phyloP scores from a whole-genome alignment of 192 early-diverging fungal genomes.

The Bifiguratus adelaidae region DNA sequence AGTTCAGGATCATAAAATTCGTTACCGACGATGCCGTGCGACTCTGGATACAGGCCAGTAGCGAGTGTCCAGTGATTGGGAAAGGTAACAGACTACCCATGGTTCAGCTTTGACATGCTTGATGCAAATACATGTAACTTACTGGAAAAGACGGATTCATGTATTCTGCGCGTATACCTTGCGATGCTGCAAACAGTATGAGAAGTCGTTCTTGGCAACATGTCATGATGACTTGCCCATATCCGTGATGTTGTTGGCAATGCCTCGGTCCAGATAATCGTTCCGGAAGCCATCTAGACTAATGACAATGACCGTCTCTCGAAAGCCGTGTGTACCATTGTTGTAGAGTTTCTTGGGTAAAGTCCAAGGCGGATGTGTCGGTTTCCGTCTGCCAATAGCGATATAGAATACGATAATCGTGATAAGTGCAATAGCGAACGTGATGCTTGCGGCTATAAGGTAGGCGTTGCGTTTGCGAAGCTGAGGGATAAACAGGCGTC shows the following conservation, averaged over 20 bases:
- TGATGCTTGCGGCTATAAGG: too few relatives aligned
- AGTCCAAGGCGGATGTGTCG: too few relatives aligned
- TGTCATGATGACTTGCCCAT: slow-evolving; percentile 31
- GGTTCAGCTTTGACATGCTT: neutral
- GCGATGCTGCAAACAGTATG: slow-evolving; percentile 13
- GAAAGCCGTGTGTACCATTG: slow-evolving; percentile 64
- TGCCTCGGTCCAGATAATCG: slow-evolving; percentile 66
- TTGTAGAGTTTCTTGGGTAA: slow-evolving; percentile 4
- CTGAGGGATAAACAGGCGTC: too few relatives aligned
- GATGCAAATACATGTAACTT: slow-evolving; percentile 1
- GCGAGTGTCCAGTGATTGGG: slow-evolving; percentile 89
- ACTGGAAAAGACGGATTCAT: slow-evolving; percentile 67
- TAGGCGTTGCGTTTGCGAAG: too few relatives aligned
- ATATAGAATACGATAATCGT: too few relatives aligned
- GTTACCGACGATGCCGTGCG: slow-evolving; percentile 86
- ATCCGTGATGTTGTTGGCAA: slow-evolving; percentile 54
- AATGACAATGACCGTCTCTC: slow-evolving; percentile 64
- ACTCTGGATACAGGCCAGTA: slow-evolving; percentile 88
- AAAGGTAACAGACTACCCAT: slow-evolving; percentile 60
- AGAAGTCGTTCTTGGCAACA: neutral
- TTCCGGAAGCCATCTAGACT: slow-evolving; percentile 82
- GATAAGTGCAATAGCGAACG: too few relatives aligned
- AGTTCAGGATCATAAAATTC: slow-evolving; percentile 65
- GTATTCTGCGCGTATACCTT: slow-evolving; percentile 41
- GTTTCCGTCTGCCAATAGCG: too few relatives aligned